Evolutionary conservation across 2,329 filamentous ascomycete genomes (phyloP).

Genomic region (Daldinia eschscholtzii): DNA sequence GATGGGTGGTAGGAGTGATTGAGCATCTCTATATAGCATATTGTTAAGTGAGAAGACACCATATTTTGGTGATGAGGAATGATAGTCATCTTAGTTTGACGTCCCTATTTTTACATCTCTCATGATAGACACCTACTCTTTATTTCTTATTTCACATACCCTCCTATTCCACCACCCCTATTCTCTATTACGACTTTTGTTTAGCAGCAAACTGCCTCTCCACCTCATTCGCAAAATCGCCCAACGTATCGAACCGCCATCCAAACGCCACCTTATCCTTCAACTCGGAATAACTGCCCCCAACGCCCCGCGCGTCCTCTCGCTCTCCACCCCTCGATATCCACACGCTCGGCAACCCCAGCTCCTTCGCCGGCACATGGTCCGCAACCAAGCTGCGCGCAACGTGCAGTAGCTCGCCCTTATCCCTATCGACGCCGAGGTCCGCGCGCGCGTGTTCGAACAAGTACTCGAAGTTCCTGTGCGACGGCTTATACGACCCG

Average conservation of each 20-base stretch:
- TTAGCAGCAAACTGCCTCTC: slow-evolving; percentile 55
- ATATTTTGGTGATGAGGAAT: not conserved
- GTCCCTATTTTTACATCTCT: not conserved
- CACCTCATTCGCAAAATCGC: slow-evolving; percentile 57
- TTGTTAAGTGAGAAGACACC: slow-evolving; percentile 11
- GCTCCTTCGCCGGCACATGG: slow-evolving; percentile 72
- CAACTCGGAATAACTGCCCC: slow-evolving; percentile 38
- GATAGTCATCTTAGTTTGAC: not conserved
- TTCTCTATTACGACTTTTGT: slow-evolving; percentile 19
- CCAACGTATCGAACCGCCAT: slow-evolving; percentile 56
- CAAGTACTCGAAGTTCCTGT: slow-evolving; percentile 75
- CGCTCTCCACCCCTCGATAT: slow-evolving; percentile 67
- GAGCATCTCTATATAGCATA: slow-evolving; percentile 18
- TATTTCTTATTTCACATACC: not conserved
- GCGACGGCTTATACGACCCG: slow-evolving; percentile 77
- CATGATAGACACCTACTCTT: not conserved
- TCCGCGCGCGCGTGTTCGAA: slow-evolving; percentile 64
- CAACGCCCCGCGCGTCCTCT: slow-evolving; percentile 35
- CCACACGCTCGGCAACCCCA: slow-evolving; percentile 73
- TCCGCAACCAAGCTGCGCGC: slow-evolving; percentile 77
- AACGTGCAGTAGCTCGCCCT: slow-evolving; percentile 72
- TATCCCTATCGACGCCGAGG: slow-evolving; percentile 64
- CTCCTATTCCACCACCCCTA: not conserved
- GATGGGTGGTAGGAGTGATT: slow-evolving; percentile 27
- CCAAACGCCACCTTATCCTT: slow-evolving; percentile 53